Conservation (phyloP, 78 protist genomes). For the Ministeria vibrans region DNA sequence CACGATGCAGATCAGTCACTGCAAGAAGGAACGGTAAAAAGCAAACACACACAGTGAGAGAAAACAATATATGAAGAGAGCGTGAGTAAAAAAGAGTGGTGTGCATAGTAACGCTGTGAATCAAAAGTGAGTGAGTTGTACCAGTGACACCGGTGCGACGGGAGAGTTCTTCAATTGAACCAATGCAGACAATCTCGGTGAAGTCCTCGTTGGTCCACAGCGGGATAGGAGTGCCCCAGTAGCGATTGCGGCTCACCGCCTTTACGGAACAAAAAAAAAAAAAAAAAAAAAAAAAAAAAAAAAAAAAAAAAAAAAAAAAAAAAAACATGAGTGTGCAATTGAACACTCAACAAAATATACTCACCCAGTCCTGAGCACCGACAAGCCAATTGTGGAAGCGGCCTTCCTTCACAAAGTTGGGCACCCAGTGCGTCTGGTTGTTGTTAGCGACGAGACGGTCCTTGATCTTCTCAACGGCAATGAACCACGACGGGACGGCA, state of each 20-base stretch:
- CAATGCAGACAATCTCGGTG: constrained; percentile 71
- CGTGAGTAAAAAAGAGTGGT: neutral
- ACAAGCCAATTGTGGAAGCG: constrained; percentile 98
- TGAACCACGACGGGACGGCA: constrained; percentile 94
- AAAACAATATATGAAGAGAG: neutral
- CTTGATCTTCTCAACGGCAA: constrained; percentile 77
- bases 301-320: neutral
- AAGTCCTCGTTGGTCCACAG: constrained; percentile 93
- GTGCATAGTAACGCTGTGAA: neutral
- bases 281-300: no score
- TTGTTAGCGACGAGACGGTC: constrained; percentile 78
- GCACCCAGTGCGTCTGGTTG: constrained; percentile 79
- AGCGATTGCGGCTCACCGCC: constrained; percentile 93
- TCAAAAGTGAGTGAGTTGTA: constrained; percentile 34
- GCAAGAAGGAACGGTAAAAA: neutral
- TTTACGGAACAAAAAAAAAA: constrained; percentile 1
- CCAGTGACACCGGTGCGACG: constrained; percentile 63
- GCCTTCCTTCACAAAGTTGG: constrained; percentile 72
- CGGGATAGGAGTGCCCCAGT: constrained; percentile 99
- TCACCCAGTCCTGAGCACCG: constrained; percentile 91
- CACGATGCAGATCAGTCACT: constrained; percentile 66
- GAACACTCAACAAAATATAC: neutral
- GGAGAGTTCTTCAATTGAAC: constrained; percentile 82
- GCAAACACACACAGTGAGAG: neutral
- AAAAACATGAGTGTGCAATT: neutral